Conservation (phyloP, 257 asterid genomes). For the Pogostemon cablin region DNA sequence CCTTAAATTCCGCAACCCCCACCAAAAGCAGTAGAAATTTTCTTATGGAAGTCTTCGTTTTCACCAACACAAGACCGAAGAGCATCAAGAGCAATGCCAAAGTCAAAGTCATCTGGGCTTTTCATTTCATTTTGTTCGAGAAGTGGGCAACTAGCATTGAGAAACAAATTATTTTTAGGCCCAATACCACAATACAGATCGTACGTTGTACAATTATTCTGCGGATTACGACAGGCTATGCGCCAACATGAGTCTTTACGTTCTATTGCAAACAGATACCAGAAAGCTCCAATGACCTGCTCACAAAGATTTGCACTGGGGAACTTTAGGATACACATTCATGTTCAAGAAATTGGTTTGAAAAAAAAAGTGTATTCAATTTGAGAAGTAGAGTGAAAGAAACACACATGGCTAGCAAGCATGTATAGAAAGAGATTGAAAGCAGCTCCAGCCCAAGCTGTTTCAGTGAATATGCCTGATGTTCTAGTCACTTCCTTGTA, state of each 20-base stretch:
- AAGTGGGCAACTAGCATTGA: conserved; percentile 47
- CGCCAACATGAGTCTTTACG: conserved; percentile 66
- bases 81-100: conserved; percentile 68
- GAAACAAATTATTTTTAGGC: conserved; percentile 34
- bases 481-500: conserved; percentile 56
- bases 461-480: conserved; percentile 61
- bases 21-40: conserved; percentile 74
- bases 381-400: neutral
- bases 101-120: conserved; percentile 49
- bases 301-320: neutral
- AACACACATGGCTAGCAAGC: conserved; percentile 68
- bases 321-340: no score
- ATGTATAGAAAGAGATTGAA: conserved; percentile 66
- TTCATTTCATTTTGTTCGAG: conserved; percentile 38
- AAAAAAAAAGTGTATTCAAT: neutral
- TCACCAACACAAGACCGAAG: conserved; percentile 57
- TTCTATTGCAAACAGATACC: conserved; percentile 68
- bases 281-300: conserved; percentile 60
- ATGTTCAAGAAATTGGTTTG: neutral
- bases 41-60: conserved; percentile 38
- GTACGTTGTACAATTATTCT: conserved; percentile 6
- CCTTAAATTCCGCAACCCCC: conserved; percentile 80
- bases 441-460: conserved; percentile 77
- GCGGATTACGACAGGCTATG: conserved; percentile 33
- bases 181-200: conserved; percentile 43